Conservation (phyloP, 805 yeast species). For the Sugiyamaella boreocaroliniensis region DNA sequence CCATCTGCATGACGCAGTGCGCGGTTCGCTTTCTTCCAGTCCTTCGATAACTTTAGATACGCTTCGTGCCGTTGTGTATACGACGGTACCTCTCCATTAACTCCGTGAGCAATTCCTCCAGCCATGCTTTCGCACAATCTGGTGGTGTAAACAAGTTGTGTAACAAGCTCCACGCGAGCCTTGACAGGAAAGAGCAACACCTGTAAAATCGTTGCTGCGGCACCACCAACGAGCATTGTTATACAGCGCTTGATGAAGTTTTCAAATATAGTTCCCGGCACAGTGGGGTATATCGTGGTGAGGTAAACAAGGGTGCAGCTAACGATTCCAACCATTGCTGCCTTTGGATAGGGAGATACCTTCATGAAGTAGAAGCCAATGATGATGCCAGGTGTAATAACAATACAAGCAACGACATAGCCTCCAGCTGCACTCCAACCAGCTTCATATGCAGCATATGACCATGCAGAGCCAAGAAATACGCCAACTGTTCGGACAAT, state of each 20-base stretch:
- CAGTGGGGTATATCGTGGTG: slow-evolving; percentile 38
- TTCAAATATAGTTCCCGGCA: slow-evolving; percentile 36
- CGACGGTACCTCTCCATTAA: slow-evolving; percentile 33
- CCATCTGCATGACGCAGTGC: slow-evolving; percentile 38
- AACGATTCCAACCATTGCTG: slow-evolving; percentile 44
- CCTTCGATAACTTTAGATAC: slow-evolving; percentile 29
- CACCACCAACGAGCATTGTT: slow-evolving; percentile 47
- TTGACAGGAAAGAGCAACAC: slow-evolving; percentile 41
- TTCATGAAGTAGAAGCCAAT: slow-evolving; percentile 42
- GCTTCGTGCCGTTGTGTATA: slow-evolving; percentile 28
- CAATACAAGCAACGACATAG: slow-evolving; percentile 37
- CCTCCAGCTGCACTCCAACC: slow-evolving; percentile 26
- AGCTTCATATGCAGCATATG: slow-evolving; percentile 41
- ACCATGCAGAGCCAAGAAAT: slow-evolving; percentile 44
- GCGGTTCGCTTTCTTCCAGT: slow-evolving; percentile 35
- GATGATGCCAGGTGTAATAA: slow-evolving; percentile 38
- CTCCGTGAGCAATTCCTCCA: slow-evolving; percentile 35
- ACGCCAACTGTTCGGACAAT: slow-evolving; percentile 44
- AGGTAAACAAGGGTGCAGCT: slow-evolving; percentile 42
- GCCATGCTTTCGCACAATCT: slow-evolving; percentile 37
- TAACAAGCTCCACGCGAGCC: slow-evolving; percentile 39
- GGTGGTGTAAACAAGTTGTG: slow-evolving; percentile 37
- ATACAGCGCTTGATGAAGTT: slow-evolving; percentile 46
- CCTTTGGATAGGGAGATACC: slow-evolving; percentile 44
- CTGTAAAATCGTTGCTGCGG: slow-evolving; percentile 42